Conservation (phyloP, 108 stramenopile species). For the Cylindrotheca fusiformis region DNA sequence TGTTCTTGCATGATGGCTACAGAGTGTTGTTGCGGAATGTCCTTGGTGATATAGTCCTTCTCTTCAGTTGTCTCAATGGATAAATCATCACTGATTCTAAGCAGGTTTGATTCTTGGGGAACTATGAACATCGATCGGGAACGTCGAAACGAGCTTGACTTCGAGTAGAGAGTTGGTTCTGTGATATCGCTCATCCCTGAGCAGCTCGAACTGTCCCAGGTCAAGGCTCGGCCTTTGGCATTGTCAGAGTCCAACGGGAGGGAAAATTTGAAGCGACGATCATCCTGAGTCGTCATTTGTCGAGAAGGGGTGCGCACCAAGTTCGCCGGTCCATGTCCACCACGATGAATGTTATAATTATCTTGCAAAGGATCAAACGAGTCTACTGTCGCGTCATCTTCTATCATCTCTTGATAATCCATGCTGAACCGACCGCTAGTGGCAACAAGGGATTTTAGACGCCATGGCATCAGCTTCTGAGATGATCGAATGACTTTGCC, state of each 20-base stretch:
- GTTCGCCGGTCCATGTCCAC: too few species aligned
- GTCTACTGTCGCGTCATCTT: not conserved
- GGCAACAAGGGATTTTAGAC: constrained; percentile 1
- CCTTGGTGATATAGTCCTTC: too few species aligned
- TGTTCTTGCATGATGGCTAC: too few species aligned
- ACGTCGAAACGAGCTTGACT: not conserved
- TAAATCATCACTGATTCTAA: too few species aligned
- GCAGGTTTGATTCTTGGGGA: too few species aligned
- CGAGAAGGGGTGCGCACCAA: too few species aligned
- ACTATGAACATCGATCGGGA: not conserved
- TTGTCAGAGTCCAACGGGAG: not conserved
- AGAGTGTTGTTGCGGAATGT: too few species aligned
- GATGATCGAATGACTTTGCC: not conserved
- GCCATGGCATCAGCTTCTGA: constrained; percentile 13
- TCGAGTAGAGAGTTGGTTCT: not conserved
- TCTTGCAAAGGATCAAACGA: too few species aligned
- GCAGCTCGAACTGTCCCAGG: constrained; percentile 10
- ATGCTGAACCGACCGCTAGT: not conserved
- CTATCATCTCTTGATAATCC: constrained; percentile 27
- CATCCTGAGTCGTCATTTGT: too few species aligned
- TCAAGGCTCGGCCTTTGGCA: not conserved
- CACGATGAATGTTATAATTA: too few species aligned
- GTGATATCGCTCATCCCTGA: constrained; percentile 13
- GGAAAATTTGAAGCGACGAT: not conserved
- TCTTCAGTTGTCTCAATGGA: too few species aligned